Base-by-base conservation (phyloP, 352 stramenopile genomes). In the Saprolegnia diclina region DNA sequence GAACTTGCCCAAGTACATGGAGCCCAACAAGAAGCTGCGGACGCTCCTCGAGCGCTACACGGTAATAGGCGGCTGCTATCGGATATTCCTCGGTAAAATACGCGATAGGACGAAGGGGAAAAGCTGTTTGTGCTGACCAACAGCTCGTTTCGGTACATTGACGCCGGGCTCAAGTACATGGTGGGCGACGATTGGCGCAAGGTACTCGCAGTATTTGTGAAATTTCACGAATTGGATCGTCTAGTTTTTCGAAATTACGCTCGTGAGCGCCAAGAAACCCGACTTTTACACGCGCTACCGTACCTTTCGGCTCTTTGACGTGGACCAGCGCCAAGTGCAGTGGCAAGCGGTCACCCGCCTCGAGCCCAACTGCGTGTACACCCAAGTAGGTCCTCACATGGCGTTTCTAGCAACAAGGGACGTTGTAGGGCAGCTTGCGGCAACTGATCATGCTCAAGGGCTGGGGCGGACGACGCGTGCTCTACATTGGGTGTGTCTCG, bases 91-190 rank as follows among this genome's bases (percentile, higher is more conserved):
- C 16, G 16, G 54, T 14, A 4, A 19, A 19, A 1, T 53, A 32
- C 71, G 0, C 37, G 54, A 11, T 82, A 96, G 77, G 65, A 79
- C 46, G 84, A 84, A 19, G 90, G 88, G 11, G 97, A 97, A 75
- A 86, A 94, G 63, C 83, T 93, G 29, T 97, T 98, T 67, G 79
- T 98, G 76, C 92, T 92, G 75, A 91, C 88, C 32, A 98, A 98
- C 76, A 97, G 90, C 24, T 92, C 90, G 18, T 98, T 96, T 78
- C 87, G 85, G 75, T 98, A 98, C 79, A 88, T 97, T 32, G 89
- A 98, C 72, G 89, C 90, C 0, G 93, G 93, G 22, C 88, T 98
- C 73, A 87, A 85, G 68, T 96, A 90, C 71, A 92, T 98, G 74
- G 75, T 97, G n/a, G 93, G 93, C 50, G 77, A 92, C 46, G 77